A percentile compares a stretch with the other conserved stretches of the same genome.
Evolutionary conservation across 2,329 filamentous ascomycete genomes (phyloP).

Genomic region (Aspergillus pseudoviridinutans): DNA sequence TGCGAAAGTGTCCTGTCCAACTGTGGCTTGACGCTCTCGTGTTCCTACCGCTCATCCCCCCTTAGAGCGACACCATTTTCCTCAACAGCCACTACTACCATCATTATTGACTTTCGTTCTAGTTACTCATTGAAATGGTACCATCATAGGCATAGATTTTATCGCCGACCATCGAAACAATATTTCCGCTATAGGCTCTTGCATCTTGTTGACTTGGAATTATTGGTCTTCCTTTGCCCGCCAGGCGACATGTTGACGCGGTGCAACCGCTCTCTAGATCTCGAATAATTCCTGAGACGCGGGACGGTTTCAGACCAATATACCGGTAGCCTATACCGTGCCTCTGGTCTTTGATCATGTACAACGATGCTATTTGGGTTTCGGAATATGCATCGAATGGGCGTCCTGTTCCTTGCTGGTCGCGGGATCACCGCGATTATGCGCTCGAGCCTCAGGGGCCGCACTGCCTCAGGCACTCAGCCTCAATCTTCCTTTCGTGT

Average conservation of each 20-base stretch:
- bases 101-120: not conserved
- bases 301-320: slow-evolving; percentile 7
- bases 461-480: slow-evolving; percentile 14
- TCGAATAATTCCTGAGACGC: slow-evolving; percentile 10
- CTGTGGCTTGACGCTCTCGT: slow-evolving; percentile 18
- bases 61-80: not conserved
- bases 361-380: not conserved
- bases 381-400: not conserved
- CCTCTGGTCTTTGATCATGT: slow-evolving; percentile 1
- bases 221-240: no score
- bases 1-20: not conserved
- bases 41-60: slow-evolving; percentile 4
- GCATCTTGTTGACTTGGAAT: no score
- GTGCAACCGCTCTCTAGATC: slow-evolving; percentile 10
- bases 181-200: no score
- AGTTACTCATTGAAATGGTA: not conserved
- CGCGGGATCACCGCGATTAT: slow-evolving; percentile 1
- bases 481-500: slow-evolving; percentile 8
- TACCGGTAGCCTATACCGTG: slow-evolving; percentile 12
- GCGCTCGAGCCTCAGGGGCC: slow-evolving; percentile 7
- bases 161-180: no score
- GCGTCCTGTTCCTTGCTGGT: slow-evolving; percentile 2
- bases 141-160: slow-evolving; percentile 4
- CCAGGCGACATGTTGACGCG: not conserved
- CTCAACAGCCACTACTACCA: not conserved